Evolutionary conservation across 768 basidiomycete species (phyloP), one percentile per base, ranked within the genome.

Genomic region (Tubosaeta sp.): DNA sequence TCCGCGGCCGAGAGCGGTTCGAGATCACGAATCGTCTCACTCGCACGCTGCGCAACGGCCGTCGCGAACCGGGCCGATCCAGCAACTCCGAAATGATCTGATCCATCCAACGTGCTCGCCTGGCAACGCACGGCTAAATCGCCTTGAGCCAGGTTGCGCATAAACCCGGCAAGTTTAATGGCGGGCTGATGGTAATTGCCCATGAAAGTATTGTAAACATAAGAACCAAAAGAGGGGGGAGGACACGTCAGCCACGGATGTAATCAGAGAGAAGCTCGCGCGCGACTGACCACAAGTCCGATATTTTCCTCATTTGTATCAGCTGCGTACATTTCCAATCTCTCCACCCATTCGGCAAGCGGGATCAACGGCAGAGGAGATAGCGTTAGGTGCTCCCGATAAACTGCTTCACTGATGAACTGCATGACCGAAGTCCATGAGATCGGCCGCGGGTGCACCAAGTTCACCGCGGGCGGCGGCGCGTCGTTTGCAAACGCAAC

Each of bases 381-480:
- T n/a, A 43, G 2, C 45, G 60, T 47, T 22, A 47, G 14, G 4
- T 34, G 36, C 14, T 45, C 42, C 29, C 38, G 57, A 38, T 53
- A 47, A 12, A 64, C 29, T 0, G 58, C 56, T 11, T 55, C 52
- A 16, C 52, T 51, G 13, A 75, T 48, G 4, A 56, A 53, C 5
- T 39, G 51, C 53, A 76, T 69, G 45, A 53, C 8, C 1, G 47
- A 44, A 10, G 35, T 54, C 61, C 65, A 69, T 31, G 43, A 16
- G 8, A 67, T 46, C 9, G 73, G 71, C 2, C 59, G 63, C 0
- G 69, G 46, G 46, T 71, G 71, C 9, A 71, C 65, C 25, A 74
- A 16, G 32, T 73, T 71, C 29, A 68, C 43, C 5, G 52, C 60
- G 6, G 62, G 27, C 1, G 61, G 60, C 1, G 51, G 57, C 14